Evolutionary conservation across 352 stramenopile genomes (phyloP), one percentile per base, ranked within the genome.

Genomic region (Phytopythium sindhum): DNA sequence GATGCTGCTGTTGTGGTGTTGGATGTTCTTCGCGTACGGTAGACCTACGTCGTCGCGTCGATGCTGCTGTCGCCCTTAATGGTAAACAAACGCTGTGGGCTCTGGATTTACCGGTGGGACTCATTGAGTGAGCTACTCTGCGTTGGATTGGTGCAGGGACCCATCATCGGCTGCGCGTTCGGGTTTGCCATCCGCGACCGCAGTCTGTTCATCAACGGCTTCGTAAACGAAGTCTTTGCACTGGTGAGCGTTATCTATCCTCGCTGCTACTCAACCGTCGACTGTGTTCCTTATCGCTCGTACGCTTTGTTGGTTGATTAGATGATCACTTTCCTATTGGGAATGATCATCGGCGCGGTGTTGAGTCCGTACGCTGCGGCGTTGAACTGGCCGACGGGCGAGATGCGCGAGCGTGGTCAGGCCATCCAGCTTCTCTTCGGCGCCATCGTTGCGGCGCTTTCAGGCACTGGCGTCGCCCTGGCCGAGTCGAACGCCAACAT

Each of bases 21-120:
- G 31, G 31, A 35, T 35, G 42, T 21, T 24, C 6, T 50, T 9
- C 21, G 9, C n/a, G 9, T 52, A 12, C 2, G n/a, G 28, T 57
- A 94, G 84, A 92, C 84, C 5, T 93, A 91, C 63, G 81, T 94
- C 39, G 87, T 96, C 19, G 87, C 87, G 12, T 96, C 87, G 0
- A 96, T 96, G 87, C 73, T 96, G n/a, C 64, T 96, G 11, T 94
- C 85, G 1, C 87, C 87, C 1, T 67, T 96, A 50, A 96, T 96
- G 87, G 86, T 94, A 64, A n/a, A 54, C 7, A 26, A 2, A 17
- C 26, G 24, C 54, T 24, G 29, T 24, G 9, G 17, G 14, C 37
- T 41, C 17, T 14, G 24, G 2, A 55, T 31, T 14, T 9, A n/a
- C 9, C 28, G 48, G 15, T 17, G 1, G 29, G 51, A 54, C 23